phyloP scores from a whole-genome alignment of 139 green algal species.

The Micractinium conductrix region DNA sequence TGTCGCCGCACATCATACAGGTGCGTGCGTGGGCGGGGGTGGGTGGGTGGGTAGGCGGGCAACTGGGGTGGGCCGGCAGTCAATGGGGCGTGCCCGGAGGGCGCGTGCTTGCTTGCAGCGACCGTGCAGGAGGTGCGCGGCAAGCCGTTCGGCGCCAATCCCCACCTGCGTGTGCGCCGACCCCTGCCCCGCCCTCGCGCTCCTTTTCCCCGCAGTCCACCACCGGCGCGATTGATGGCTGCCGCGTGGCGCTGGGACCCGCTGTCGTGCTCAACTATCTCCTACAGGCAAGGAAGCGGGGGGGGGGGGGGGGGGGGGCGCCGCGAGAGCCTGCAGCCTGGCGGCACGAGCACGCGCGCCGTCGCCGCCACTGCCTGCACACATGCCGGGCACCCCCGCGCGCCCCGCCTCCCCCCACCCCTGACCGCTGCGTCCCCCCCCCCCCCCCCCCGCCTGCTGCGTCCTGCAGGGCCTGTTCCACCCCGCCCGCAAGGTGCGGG shows the following conservation, averaged over 20 bases:
- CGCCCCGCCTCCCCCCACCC: no score
- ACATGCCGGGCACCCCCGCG: not conserved
- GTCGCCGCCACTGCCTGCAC: not conserved
- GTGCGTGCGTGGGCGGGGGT: conserved; percentile 33
- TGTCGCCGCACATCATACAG: conserved; percentile 93
- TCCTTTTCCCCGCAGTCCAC: conserved; percentile 53
- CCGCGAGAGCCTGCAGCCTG: no score
- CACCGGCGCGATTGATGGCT: conserved; percentile 92
- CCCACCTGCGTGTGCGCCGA: not conserved
- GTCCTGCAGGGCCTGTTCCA: conserved; percentile 90
- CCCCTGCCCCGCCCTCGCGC: not conserved
- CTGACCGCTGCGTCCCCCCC: not conserved
- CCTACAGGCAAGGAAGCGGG: no score
- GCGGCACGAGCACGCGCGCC: no score
- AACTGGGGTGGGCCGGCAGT: no score
- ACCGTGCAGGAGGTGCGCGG: no score
- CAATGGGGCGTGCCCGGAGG: no score
- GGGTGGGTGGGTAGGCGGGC: no score
- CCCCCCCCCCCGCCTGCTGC: not conserved
- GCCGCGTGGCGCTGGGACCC: conserved; percentile 88
- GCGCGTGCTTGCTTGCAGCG: no score
- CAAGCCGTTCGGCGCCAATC: no score
- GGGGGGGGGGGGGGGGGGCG: no score
- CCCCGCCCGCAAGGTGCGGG: conserved; percentile 87
- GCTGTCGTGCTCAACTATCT: conserved; percentile 89